These are phyloP conservation scores for Colletotrichum sp. DNA, from an alignment of 2,329 filamentous ascomycete genomes.

Conservation along the genomic window DNA sequence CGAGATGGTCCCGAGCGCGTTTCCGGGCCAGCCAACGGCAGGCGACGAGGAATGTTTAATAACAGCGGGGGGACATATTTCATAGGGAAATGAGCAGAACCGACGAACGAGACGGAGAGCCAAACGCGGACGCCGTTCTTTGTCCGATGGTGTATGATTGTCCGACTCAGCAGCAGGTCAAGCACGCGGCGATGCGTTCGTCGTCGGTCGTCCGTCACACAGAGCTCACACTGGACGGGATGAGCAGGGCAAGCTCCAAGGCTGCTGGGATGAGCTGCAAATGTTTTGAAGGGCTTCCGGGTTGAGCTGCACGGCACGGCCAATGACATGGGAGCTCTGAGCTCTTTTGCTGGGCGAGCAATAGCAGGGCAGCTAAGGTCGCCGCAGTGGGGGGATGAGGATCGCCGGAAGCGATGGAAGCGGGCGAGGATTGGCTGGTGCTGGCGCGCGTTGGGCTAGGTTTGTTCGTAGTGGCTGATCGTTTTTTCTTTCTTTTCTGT, in stretches of 20 bases:
- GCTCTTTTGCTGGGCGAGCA: neutral
- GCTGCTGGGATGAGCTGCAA: neutral
- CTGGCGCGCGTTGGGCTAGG: neutral
- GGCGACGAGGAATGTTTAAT: constrained; percentile 15
- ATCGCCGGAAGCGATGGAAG: constrained; percentile 18
- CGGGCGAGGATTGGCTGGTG: neutral
- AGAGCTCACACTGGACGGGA: neutral
- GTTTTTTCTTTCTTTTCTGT: neutral
- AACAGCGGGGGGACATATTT: neutral
- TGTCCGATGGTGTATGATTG: neutral
- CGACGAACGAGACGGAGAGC: neutral
- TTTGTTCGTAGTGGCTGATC: neutral
- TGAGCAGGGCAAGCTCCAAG: neutral
- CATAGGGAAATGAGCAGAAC: constrained; percentile 9
- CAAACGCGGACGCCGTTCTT: neutral
- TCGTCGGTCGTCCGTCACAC: neutral
- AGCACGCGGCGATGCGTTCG: neutral
- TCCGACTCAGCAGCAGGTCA: neutral
- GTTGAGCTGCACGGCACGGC: neutral
- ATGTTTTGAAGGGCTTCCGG: neutral
- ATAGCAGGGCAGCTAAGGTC: constrained; percentile 1
- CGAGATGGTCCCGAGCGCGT: constrained; percentile 19
- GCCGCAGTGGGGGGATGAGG: constrained; percentile 7
- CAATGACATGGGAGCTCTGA: neutral
- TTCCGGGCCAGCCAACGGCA: constrained; percentile 15